Evolutionary conservation across 2,329 filamentous ascomycete species (phyloP), one percentile per base, ranked within the genome.

Genomic region (Hyphodiscus sp.): DNA sequence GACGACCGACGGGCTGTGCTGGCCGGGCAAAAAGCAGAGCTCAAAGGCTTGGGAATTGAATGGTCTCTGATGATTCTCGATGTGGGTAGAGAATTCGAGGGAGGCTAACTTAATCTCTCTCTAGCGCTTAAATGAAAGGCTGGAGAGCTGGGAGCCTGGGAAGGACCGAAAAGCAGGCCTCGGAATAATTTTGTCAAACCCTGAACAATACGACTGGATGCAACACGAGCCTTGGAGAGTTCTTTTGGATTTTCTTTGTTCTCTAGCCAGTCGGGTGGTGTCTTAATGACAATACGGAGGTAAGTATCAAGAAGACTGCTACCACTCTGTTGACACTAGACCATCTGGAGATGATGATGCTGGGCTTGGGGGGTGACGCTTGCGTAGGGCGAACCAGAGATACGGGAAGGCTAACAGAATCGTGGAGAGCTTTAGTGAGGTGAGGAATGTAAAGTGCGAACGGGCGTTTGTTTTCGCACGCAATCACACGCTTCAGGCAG

Each of bases 331-430:
- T 44, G 42, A 19, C 15, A 26, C 52, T 54, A 49, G 48, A 46
- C 43, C 46, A 45, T 51, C 50, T 41, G 50, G 48, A 47, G 52
- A 42, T 44, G 20, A 20, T 48, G 52, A 41, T 42, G 33, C 48
- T 51, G 52, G 51, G 49, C 16, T 44, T 46, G 33, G 51, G 23
- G 49, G 56, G 52, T 38, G 52, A 60, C 56, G 61, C 60, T 63
- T 63, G 61, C 53, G 51, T 60, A 60, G 58, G n/a, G 58, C 59
- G 60, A 65, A 57, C 62, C 60, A 64, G 50, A 57, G 46, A 52
- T 33, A 50, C 50, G 62, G 63, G 57, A 61, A 51, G 56, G 49
- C 60, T 61, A 58, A 52, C 41, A 55, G 47, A 43, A 57, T 57
- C 55, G 60, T 45, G 46, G 60, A 58, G 52, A 47, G 23, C 23